Conservation (phyloP, 495 filamentous ascomycete genomes). For the Parachaetomium inaequale region DNA sequence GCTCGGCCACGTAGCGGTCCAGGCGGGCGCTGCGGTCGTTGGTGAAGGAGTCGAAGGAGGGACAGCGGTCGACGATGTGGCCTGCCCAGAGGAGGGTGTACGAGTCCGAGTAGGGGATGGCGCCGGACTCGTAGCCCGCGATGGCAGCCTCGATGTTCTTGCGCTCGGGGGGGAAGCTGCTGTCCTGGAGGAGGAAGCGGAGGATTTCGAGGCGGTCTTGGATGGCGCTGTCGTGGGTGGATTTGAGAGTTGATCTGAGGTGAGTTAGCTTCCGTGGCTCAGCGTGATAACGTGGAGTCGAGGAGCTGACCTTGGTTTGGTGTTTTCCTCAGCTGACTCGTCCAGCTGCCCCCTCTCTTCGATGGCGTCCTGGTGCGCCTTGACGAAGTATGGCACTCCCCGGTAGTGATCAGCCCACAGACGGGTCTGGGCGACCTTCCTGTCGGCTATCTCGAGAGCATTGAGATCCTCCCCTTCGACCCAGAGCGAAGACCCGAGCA, state of each 20-base stretch:
- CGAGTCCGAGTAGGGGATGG: constrained; percentile 37
- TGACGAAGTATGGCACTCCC: constrained; percentile 26
- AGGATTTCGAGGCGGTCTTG: constrained; percentile 33
- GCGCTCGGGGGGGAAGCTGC: constrained; percentile 38
- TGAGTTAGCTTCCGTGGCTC: constrained; percentile 4
- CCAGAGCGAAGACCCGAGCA: constrained; percentile 26
- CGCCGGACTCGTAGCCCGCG: constrained; percentile 40
- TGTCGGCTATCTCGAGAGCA: constrained; percentile 38
- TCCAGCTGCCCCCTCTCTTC: constrained; percentile 34
- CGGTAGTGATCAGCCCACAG: constrained; percentile 33
- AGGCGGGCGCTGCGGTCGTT: constrained; percentile 39
- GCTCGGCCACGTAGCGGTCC: constrained; percentile 34
- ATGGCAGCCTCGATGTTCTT: constrained; percentile 45
- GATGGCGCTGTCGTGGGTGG: constrained; percentile 27
- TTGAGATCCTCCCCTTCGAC: constrained; percentile 38
- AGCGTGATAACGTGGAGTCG: background rate
- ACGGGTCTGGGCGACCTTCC: constrained; percentile 37
- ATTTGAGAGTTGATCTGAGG: constrained; percentile 23
- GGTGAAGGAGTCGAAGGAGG: constrained; percentile 37
- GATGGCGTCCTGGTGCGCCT: constrained; percentile 32
- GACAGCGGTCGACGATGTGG: constrained; percentile 42
- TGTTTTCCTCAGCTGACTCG: constrained; percentile 39
- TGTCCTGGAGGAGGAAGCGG: constrained; percentile 29
- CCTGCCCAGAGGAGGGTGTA: constrained; percentile 48
- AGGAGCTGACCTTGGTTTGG: constrained; percentile 34